Evolutionary conservation across 2,329 filamentous ascomycete species (phyloP), one percentile per base, ranked within the genome.

Genomic region (Hypoxylon sp.): DNA sequence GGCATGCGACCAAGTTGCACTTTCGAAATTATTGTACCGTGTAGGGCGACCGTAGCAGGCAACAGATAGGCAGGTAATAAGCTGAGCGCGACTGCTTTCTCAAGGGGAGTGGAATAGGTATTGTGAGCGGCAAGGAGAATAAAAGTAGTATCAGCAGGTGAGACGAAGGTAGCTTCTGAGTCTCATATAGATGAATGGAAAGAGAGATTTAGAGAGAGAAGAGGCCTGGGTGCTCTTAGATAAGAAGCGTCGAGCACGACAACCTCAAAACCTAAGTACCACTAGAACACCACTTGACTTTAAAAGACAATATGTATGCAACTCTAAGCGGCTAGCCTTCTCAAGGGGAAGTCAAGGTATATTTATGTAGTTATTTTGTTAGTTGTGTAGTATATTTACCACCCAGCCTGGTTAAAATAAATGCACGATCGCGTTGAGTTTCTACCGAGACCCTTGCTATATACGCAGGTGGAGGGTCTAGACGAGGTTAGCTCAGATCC

Each of bases 401-500:
- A 46, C 35, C 39, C 5, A 48, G 54, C 37, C 48, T 67, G 31
- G 60, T 57, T 60, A 60, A 52, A 22, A 31, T 22, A 22, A 42
- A 60, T 63, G 42, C 24, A 57, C 46, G 39, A 65, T 67, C 48
- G 53, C 60, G 56, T 65, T 29, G 47, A 67, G 37, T 60, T 63
- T 63, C 63, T 64, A 62, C 52, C 37, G 47, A 46, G 35, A 54
- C 52, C 68, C 69, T 56, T 62, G 52, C 46, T 55, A 48, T 42
- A 56, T 52, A 44, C 58, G 52, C 55, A 71, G 62, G 63, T 62
- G 63, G 66, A 63, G 53, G 53, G 35, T 51, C 31, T 61, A 39
- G 48, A 44, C 44, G 33, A 46, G 56, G 14, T 13, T 14, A 54
- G 19, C 9, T 54, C 50, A 31, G 51, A 57, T 29, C 57, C 63